Evolutionary conservation across 1,284 basidiomycete species (phyloP), one percentile per base, ranked within the genome.

Genomic region (Cryptococcus sp.): DNA sequence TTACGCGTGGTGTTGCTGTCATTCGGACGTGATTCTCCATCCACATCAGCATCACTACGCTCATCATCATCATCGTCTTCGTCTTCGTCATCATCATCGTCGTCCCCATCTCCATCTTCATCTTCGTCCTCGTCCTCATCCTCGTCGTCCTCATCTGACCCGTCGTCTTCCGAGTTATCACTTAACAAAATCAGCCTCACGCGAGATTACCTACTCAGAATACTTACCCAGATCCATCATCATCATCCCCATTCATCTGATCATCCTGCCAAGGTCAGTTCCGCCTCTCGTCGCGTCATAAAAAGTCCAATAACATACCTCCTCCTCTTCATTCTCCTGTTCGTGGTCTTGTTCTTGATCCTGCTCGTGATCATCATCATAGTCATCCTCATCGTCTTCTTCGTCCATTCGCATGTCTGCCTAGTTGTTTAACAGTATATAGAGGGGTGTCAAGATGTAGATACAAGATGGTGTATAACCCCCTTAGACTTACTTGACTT

Each of bases 361-460:
- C 46, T 66, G 60, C 47, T 62, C 62, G 34, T 62, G 54, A 28
- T 62, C 60, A 19, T 63, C 55, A 32, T 57, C 63, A 46, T 59
- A 63, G 37, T 70, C 68, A 19, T 72, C 64, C 46, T 73, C 68
- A 45, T 70, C 66, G 50, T 71, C 64, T 60, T 73, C 67, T 56
- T 69, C 65, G 43, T 68, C 62, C 64, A 62, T 61, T 44, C 64
- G 53, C 64, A 68, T 64, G n/a, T 16, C n/a, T n/a, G 19, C 50
- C 45, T n/a, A 25, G 39, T 50, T 36, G 28, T 45, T n/a, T 42
- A 28, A 32, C 32, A 18, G 19, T 47, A 36, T 45, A 46, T 46
- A 48, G 50, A 37, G 46, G 40, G 22, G 10, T 2, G 4, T 44
- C 3, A 22, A 24, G 42, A 52, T 47, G 46, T 45, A 32, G 41